Evolutionary conservation across 345 rosid species (phyloP), one percentile per base, ranked within the genome.

Genomic region (Zanthoxylum bungeanum): DNA sequence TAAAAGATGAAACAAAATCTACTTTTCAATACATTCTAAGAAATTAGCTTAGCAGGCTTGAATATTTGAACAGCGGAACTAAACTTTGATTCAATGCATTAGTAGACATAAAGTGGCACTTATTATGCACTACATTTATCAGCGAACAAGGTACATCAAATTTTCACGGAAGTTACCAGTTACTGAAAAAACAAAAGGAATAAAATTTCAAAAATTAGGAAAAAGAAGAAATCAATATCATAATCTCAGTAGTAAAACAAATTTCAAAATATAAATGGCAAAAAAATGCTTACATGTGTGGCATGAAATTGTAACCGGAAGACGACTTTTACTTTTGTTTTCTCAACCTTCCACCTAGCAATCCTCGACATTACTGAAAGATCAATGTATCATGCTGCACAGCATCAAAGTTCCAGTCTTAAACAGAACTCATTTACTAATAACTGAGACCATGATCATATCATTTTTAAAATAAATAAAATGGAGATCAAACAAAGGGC

Each of bases 231-330:
- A 66, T 21, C 30, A 19, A 52, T 1, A 37, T 31, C 49, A 19
- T 31, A 47, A 47, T 27, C 30, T 52, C 14, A 21, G 49, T 28
- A 47, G 21, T 22, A 55, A 53, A 1, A 9, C 39, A 64, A 33
- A 53, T 50, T 39, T 30, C 49, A 21, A 42, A 64, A 21, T 36
- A 28, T 30, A 14, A 47, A 49, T 21, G 4, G 74, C 44, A 19
- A 67, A 83, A 73, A n/a, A n/a, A n/a, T n/a, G 84, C 97, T 82
- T 89, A 94, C 99, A 83, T 94, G 93, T 9, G 97, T 94, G 69
- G 99, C 98, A 74, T 94, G 96, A 74, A 94, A 94, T 69, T 92
- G 99, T 52, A 94, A 85, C 42, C 99, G 89, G 78, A 94, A 94
- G 66, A 94, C 98, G 46, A 94, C 97, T 84, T 94, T 94, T 37